phyloP scores from a whole-genome alignment of 1,139 yeast genomes.

The Candida tetrigidarum region DNA sequence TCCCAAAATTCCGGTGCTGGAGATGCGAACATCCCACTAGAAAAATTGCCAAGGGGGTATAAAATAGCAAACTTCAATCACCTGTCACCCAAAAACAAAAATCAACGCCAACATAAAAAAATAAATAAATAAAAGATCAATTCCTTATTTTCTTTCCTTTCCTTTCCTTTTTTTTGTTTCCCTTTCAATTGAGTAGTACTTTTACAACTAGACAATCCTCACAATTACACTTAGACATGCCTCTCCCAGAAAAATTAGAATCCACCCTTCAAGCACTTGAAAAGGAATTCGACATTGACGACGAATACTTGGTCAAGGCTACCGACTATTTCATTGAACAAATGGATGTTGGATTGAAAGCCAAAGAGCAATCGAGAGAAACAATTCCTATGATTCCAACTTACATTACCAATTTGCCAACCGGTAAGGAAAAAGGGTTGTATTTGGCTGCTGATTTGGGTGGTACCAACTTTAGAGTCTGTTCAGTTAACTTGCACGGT shows the following conservation, averaged over 20 bases:
- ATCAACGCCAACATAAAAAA: too few relatives aligned
- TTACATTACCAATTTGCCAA: conserved; percentile 78
- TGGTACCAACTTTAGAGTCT: conserved; percentile 88
- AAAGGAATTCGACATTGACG: conserved; percentile 56
- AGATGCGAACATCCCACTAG: neutral
- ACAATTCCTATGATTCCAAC: conserved; percentile 90
- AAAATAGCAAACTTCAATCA: neutral
- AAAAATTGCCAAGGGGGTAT: neutral
- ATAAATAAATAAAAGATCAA: neutral
- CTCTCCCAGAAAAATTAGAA: conserved; percentile 25
- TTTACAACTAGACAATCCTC: neutral
- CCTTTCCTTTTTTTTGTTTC: too few relatives aligned
- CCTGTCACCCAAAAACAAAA: neutral
- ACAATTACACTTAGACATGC: conserved; percentile 8
- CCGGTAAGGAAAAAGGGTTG: conserved; percentile 79
- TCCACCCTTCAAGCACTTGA: conserved; percentile 51
- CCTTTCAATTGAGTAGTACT: too few relatives aligned
- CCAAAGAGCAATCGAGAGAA: conserved; percentile 40
- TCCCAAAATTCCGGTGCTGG: neutral
- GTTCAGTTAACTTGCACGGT: conserved; percentile 80
- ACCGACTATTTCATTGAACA: conserved; percentile 67
- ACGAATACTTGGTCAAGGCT: conserved; percentile 55
- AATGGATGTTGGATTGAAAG: conserved; percentile 62
- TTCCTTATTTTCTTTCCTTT: neutral
- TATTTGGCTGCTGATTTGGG: conserved; percentile 85